phyloP scores from a whole-genome alignment of 345 rosid genomes.

The Rhizophora apiculata region DNA sequence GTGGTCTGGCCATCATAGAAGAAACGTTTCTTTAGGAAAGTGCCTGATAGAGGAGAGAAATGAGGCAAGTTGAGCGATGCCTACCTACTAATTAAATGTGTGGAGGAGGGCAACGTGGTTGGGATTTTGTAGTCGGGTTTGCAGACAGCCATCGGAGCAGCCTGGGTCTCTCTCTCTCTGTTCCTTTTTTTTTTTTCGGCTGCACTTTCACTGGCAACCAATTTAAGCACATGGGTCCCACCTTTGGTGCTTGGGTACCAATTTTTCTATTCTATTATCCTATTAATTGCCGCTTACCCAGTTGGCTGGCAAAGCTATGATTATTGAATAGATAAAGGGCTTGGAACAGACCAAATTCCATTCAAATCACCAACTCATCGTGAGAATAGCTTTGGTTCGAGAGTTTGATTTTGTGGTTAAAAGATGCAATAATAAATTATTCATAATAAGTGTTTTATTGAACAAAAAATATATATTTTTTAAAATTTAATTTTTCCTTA shows the following conservation, averaged over 20 bases:
- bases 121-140: slow-evolving; percentile 35
- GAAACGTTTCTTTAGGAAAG: slow-evolving; percentile 27
- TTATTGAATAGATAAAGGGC: slow-evolving; percentile 32
- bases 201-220: slow-evolving; percentile 55
- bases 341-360: slow-evolving; percentile 35
- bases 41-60: slow-evolving; percentile 31
- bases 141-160: slow-evolving; percentile 15
- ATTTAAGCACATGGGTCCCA: slow-evolving; percentile 52
- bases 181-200: slow-evolving; percentile 21
- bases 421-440: too few relatives aligned
- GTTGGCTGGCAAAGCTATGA: slow-evolving; percentile 30
- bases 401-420: too few relatives aligned
- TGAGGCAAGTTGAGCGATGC: slow-evolving; percentile 14
- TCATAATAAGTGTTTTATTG: too few relatives aligned
- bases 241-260: slow-evolving; percentile 11
- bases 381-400: slow-evolving; percentile 11
- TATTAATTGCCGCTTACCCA: slow-evolving; percentile 3
- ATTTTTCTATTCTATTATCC: slow-evolving; percentile 6
- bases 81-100: slow-evolving; percentile 7
- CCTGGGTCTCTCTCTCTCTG: not conserved
- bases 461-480: too few relatives aligned
- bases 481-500: too few relatives aligned
- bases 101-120: slow-evolving; percentile 20
- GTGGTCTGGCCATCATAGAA: slow-evolving; percentile 75
- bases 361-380: slow-evolving; percentile 38